A percentile compares a stretch with the other conserved stretches of the same genome.
These are phyloP conservation scores for Penicillium cinerascens DNA, from an alignment of 495 filamentous ascomycete genomes.

Conservation along the genomic window DNA sequence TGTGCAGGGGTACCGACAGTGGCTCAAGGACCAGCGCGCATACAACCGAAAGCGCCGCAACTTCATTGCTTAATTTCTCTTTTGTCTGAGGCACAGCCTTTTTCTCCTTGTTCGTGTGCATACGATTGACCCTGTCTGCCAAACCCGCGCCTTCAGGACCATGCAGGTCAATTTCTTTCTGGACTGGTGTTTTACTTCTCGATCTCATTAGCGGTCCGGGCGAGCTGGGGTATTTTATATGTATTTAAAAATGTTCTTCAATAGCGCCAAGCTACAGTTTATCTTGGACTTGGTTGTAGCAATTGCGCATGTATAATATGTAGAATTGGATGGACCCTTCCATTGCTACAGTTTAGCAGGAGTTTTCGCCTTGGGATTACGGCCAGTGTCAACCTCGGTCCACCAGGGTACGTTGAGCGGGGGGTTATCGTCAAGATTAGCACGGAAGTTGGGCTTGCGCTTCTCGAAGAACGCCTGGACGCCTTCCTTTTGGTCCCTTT, in stretches of 20 bases:
- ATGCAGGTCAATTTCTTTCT: slow-evolving; percentile 19
- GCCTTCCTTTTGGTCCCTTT: slow-evolving; percentile 47
- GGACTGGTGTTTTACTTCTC: slow-evolving; percentile 24
- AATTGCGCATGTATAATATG: neutral
- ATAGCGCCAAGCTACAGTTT: slow-evolving; percentile 7
- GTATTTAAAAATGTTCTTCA: slow-evolving; percentile 20
- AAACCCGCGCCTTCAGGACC: slow-evolving; percentile 3
- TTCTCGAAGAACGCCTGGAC: slow-evolving; percentile 47
- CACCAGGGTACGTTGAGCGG: slow-evolving; percentile 30
- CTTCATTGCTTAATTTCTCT: slow-evolving; percentile 42
- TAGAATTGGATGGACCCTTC: neutral
- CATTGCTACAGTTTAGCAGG: slow-evolving; percentile 27
- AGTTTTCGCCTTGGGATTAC: slow-evolving; percentile 19
- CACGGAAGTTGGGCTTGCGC: slow-evolving; percentile 49
- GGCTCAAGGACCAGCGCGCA: slow-evolving; percentile 96
- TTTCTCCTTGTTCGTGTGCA: slow-evolving; percentile 19
- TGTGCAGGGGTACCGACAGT: slow-evolving; percentile 83
- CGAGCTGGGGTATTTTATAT: slow-evolving; percentile 19
- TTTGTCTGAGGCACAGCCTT: slow-evolving; percentile 6
- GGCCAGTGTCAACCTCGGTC: slow-evolving; percentile 31
- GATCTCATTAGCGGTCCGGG: slow-evolving; percentile 28
- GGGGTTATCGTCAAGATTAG: slow-evolving; percentile 31
- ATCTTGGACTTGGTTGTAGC: neutral
- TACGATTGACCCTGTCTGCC: slow-evolving; percentile 13
- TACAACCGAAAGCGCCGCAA: slow-evolving; percentile 86